A percentile compares a stretch with the other conserved stretches of the same genome.
These are phyloP conservation scores for Penicillium verhagenii DNA, from an alignment of 495 filamentous ascomycete species.

Conservation along the genomic window DNA sequence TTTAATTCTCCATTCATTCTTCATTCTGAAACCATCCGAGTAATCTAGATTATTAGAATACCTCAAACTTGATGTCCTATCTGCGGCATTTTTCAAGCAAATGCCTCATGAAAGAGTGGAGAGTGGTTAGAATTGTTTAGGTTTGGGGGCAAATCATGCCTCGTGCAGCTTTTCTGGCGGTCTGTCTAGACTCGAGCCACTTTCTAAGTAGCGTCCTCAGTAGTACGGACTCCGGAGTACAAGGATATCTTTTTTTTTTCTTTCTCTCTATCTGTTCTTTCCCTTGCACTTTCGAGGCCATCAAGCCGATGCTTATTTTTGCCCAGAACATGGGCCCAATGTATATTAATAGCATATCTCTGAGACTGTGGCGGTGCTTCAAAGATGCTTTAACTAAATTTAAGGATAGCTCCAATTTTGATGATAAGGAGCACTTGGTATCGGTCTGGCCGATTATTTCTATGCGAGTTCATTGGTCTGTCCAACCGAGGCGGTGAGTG, in stretches of 20 bases:
- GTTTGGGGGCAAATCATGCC: conserved; percentile 13
- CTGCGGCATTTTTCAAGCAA: conserved; percentile 23
- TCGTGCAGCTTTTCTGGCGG: conserved; percentile 1
- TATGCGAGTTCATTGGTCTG: conserved; percentile 12
- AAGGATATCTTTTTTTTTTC: conserved; percentile 1
- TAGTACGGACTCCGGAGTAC: too few relatives aligned
- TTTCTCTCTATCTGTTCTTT: conserved; percentile 2
- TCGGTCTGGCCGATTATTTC: conserved; percentile 22
- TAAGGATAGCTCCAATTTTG: neutral
- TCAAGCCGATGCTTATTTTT: conserved; percentile 13
- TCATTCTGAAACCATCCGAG: neutral
- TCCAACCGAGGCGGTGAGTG: conserved; percentile 23
- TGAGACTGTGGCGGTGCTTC: conserved; percentile 10
- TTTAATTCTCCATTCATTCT: neutral
- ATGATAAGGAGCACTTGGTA: conserved; percentile 2
- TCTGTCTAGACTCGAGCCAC: conserved; percentile 10
- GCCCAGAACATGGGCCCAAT: conserved; percentile 17
- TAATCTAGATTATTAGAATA: neutral
- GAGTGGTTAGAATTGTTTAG: conserved; percentile 13
- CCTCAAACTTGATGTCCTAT: conserved; percentile 1
- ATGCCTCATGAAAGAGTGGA: conserved; percentile 21
- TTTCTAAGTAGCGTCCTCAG: too few relatives aligned
- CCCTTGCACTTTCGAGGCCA: conserved; percentile 5
- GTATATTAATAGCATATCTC: conserved; percentile 14
- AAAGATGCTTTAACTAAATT: neutral